phyloP scores from a whole-genome alignment of 179 eudicot species.

The Beta lomatogona region DNA sequence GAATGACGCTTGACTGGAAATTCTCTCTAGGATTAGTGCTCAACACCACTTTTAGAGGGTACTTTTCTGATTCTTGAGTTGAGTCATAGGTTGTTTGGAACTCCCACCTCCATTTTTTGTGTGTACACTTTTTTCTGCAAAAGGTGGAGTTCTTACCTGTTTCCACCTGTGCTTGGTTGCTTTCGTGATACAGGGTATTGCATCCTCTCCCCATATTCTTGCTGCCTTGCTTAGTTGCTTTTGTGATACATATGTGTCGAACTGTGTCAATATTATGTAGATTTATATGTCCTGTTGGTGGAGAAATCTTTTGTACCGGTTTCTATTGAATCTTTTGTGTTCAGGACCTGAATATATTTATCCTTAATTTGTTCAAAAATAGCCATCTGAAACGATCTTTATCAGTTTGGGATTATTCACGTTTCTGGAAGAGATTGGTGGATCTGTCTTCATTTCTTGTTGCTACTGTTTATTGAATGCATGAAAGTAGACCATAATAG shows the following conservation, averaged over 20 bases:
- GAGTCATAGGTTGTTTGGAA: neutral
- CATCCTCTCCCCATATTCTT: neutral
- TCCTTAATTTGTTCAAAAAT: neutral
- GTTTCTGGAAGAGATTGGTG: conserved; percentile 2
- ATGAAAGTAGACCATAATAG: neutral
- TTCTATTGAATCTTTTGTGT: neutral
- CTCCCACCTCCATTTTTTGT: neutral
- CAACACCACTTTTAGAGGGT: neutral
- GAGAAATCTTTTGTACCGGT: neutral
- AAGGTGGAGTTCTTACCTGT: neutral
- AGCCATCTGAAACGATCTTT: neutral
- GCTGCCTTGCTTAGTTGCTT: neutral
- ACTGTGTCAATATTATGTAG: neutral
- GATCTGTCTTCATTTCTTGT: conserved; percentile 1
- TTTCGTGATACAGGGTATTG: too few species aligned
- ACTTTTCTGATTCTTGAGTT: neutral
- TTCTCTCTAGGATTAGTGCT: neutral
- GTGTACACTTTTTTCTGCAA: neutral
- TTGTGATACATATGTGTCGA: neutral
- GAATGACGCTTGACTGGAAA: neutral
- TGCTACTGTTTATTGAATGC: neutral
- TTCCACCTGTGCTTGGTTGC: neutral
- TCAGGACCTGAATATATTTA: neutral
- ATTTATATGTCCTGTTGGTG: neutral
- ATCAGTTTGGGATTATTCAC: neutral